Base-by-base conservation (phyloP, 2,329 filamentous ascomycete species). In the Hymenotorrendiella dingleyae region DNA sequence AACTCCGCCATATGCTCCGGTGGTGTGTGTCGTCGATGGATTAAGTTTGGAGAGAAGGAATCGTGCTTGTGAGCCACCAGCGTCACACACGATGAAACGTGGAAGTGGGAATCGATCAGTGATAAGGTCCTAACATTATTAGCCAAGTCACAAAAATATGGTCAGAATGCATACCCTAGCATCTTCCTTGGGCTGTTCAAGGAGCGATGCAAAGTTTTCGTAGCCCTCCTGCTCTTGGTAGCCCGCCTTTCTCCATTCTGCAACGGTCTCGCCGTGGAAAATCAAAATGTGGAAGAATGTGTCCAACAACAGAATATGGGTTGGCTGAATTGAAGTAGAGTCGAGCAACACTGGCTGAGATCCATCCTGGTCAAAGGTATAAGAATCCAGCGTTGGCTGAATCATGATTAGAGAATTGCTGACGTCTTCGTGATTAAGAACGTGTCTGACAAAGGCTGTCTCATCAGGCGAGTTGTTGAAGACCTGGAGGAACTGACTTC, bases 281-380 rank as follows among this genome's bases (percentile, higher is more conserved):
- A 98, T 98, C 42, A 98, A 79, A 49, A 98, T 98, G 64, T 98
- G 93, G 78, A 98, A 98, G 73, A 98, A 98, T 0, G 93, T 97
- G 60, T 98, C 93, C 42, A 98, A 82, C 9, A 98, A 80, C 38
- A 98, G 76, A 47, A 97, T 86, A 47, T 95, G 94, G 17, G 90
- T 86, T 8, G 89, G 84, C 62, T 97, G 91, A 56, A 98, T 98
- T 5, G 89, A 96, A 26, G 89, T 90, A 11, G 91, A 97, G 64
- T 98, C 93, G 26, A 98, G 77, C 19, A 98, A 72, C n/a, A 98
- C 93, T 2, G 93, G 91, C 52, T 90, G 80, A 35, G 87, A 84
- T 20, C 90, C 90, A 47, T 97, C 91, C 58, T 95, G 88, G 55
- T 97, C 91, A 61, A 98, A 90, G 2, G 89, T 94, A 67, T 98